phyloP scores from a whole-genome alignment of 1,284 basidiomycete species.

The Boletus holoroseus region DNA sequence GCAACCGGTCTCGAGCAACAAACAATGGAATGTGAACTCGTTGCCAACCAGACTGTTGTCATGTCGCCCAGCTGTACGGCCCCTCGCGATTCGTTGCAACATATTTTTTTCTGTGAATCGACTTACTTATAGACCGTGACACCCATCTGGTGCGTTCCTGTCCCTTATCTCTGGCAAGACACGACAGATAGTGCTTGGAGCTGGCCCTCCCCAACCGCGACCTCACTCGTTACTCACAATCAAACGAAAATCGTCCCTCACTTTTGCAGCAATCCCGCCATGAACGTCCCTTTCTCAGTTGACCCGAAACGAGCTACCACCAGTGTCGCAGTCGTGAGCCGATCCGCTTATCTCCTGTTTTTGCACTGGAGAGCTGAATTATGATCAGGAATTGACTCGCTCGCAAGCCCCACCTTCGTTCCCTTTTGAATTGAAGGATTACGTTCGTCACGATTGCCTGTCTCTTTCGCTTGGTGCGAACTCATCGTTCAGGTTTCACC shows the following conservation, averaged over 20 bases:
- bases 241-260: neutral
- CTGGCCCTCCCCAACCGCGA: slow-evolving; percentile 19
- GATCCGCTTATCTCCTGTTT: neutral
- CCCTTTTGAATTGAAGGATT: slow-evolving; percentile 35
- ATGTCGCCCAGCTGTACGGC: slow-evolving; percentile 8
- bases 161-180: neutral
- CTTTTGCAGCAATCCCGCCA: neutral
- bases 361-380: slow-evolving; percentile 2
- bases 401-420: slow-evolving; percentile 29
- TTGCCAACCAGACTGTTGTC: slow-evolving; percentile 19
- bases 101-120: neutral
- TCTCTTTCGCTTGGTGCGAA: neutral
- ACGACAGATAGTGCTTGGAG: slow-evolving; percentile 12
- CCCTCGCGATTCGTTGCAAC: too few relatives aligned
- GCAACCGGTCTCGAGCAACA: neutral
- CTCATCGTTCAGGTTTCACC: slow-evolving; percentile 36
- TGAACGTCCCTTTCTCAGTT: slow-evolving; percentile 12
- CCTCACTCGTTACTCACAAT: neutral
- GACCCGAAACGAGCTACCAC: slow-evolving; percentile 15
- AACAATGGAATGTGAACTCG: neutral
- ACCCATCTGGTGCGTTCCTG: neutral
- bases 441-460: slow-evolving; percentile 21
- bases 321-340: slow-evolving; percentile 29
- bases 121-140: neutral
- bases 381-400: slow-evolving; percentile 33